Evolutionary conservation across 352 stramenopile genomes (phyloP), one percentile per base, ranked within the genome.

Genomic region (Phytophthora gonapodyides): DNA sequence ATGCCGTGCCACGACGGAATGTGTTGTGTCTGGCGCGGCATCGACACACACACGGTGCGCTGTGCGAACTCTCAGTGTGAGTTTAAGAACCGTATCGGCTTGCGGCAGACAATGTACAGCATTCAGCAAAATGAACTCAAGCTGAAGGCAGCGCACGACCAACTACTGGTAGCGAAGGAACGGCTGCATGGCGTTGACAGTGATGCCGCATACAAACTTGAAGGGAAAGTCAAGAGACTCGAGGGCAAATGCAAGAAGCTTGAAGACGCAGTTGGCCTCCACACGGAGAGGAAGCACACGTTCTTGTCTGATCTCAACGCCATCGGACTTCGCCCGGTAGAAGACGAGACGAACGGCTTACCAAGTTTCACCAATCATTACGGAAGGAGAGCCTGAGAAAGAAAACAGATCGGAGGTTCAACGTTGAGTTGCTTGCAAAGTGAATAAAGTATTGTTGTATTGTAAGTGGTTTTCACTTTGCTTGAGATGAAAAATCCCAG

Each of bases 41-140:
- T 90, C 1, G 81, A 88, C 44, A 76, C 69, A 1, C 78, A 90
- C 58, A 73, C 72, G 9, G 81, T 87, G 34, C 76, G 73, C 19
- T 90, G 81, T 34, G 65, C 75, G 47, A 80, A 87, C 52, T 69
- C 63, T 4, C 69, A 84, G 24, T 90, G 81, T 53, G 81, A 90
- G 64, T 85, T 90, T 56, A 83, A 82, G 16, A 90, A 83, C 50
- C 69, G 75, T 16, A 69, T 90, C 11, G 84, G 85, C 45, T 58
- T 87, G 17, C 81, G 81, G 27, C 75, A 90, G 50, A 82, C 78
- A 9, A 77, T 83, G 75, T 75, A 90, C 64, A 78, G 84, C 35
- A 84, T 90, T 19, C 64, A 86, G 35, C 75, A 80, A 33, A 50
- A 52, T 36, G 33, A 61, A 48, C 8, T 54, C 1, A 63, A 64